Conservation (phyloP, 192 early-diverging fungal genomes). For the Entomortierella parvispora region DNA sequence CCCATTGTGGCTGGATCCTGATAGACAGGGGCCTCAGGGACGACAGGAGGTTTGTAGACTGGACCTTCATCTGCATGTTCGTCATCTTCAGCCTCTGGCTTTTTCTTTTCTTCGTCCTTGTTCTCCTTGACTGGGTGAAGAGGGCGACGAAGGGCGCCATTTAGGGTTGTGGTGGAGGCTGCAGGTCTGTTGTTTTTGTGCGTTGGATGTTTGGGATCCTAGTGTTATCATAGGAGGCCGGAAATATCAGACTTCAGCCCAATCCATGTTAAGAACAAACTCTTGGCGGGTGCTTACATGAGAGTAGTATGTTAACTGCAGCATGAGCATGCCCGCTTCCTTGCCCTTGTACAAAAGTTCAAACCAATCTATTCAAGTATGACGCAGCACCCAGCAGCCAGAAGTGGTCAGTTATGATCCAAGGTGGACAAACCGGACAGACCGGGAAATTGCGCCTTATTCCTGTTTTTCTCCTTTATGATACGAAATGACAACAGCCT, state of each 20-base stretch:
- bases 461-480: not conserved
- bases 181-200: conserved; percentile 25
- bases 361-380: conserved; percentile 37
- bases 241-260: too few relatives aligned
- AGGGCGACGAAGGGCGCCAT: conserved; percentile 25
- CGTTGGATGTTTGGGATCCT: conserved; percentile 43
- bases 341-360: conserved; percentile 35
- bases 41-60: conserved; percentile 45
- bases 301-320: conserved; percentile 47
- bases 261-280: too few relatives aligned
- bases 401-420: not conserved
- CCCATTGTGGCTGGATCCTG: not conserved
- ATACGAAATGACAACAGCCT: not conserved
- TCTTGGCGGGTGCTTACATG: conserved; percentile 24
- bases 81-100: conserved; percentile 29
- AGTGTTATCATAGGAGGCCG: too few relatives aligned
- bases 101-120: conserved; percentile 29
- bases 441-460: not conserved
- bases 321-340: conserved; percentile 40
- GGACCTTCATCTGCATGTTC: conserved; percentile 37
- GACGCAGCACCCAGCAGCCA: not conserved
- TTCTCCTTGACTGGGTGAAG: conserved; percentile 25
- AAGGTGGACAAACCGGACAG: not conserved
- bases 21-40: conserved; percentile 18
- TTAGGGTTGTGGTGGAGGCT: not conserved